Base-by-base conservation (phyloP, 306 rosid genomes). In the Sechiopsis laciniata region DNA sequence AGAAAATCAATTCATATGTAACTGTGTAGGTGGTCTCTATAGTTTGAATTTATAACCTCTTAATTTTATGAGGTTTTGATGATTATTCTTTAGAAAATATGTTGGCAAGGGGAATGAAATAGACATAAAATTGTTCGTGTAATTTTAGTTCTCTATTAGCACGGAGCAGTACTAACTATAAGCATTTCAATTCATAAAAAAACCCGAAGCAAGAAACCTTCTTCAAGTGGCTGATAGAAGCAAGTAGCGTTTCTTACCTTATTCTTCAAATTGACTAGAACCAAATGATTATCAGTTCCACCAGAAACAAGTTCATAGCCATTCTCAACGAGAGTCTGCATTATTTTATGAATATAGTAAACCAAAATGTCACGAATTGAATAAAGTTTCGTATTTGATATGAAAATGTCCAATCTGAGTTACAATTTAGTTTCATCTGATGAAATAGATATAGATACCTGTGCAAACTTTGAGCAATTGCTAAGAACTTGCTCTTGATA, bases 401-500 rank as follows among this genome's bases (percentile, higher is more conserved):
- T 37, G 16, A 17, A 40, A 55, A 32, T 42, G 29, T 59, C 20
- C 48, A 9, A 42, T 42, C 22, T 20, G 67, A 29, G 50, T 40
- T 76, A 58, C 71, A 64, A 40, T 42, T 42, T 42, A 42, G 48
- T 42, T 42, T 42, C 48, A 42, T 40, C 71, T 87, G 0, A 57
- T 45, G 14, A 59, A 17, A 57, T 73, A 69, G 24, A 70, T 24
- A 93, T 73, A 48, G 24, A 52, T 24, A 93, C 97, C 95, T 92
- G 85, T 55, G 97, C 96, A 90, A 92, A 92, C 74, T 77, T 90
- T 81, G 97, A 68, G 85, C 81, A 80, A 75, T 92, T 92, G 66
- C 89, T 88, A 81, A 92, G 95, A 83, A 92, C 97, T 83, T 92
- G 97, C 80, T 92, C 97, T 81, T 92, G 97, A 77, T 92, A 92